A percentile compares a stretch with the other conserved stretches of the same genome.
Evolutionary conservation across 495 filamentous ascomycete genomes (phyloP).

Genomic region (Astrocystis sublimbata): DNA sequence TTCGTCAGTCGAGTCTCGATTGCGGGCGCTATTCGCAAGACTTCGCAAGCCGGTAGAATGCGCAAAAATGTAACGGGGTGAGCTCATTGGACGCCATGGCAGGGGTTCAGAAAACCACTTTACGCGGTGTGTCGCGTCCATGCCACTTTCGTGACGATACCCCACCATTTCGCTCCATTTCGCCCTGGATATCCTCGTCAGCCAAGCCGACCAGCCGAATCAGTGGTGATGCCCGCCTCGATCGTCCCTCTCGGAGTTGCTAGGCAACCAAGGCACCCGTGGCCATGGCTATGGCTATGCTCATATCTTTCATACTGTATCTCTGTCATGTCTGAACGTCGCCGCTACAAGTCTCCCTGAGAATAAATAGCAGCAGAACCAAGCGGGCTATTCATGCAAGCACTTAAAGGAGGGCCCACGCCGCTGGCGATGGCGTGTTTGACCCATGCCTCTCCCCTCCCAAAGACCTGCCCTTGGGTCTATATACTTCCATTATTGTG

Average conservation of each 20-base stretch:
- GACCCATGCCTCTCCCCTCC: conserved; percentile 20
- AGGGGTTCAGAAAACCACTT: conserved; percentile 37
- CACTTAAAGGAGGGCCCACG: conserved; percentile 33
- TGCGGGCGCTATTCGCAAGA: neutral
- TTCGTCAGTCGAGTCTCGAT: neutral
- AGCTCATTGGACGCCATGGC: conserved; percentile 17
- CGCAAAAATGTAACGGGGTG: conserved; percentile 13
- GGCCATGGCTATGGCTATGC: no score
- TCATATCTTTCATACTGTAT: conserved; percentile 29
- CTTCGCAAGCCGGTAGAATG: no score
- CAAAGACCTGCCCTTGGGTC: conserved; percentile 17
- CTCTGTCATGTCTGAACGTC: conserved; percentile 17
- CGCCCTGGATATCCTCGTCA: conserved; percentile 26
- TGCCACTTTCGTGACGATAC: conserved; percentile 29
- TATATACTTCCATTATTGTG: conserved; percentile 18
- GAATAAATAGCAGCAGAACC: conserved; percentile 9
- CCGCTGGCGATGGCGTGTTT: conserved; percentile 11
- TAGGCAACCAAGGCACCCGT: conserved; percentile 32
- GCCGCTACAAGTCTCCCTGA: conserved; percentile 6
- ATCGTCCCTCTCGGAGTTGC: conserved; percentile 30
- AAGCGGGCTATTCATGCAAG: conserved; percentile 38
- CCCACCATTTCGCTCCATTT: conserved; percentile 28
- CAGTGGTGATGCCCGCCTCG: conserved; percentile 22
- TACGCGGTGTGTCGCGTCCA: conserved; percentile 37
- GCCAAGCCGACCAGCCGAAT: conserved; percentile 32